These are phyloP conservation scores for Penicillium sp. DNA, from an alignment of 2,329 filamentous ascomycete species.

Conservation along the genomic window DNA sequence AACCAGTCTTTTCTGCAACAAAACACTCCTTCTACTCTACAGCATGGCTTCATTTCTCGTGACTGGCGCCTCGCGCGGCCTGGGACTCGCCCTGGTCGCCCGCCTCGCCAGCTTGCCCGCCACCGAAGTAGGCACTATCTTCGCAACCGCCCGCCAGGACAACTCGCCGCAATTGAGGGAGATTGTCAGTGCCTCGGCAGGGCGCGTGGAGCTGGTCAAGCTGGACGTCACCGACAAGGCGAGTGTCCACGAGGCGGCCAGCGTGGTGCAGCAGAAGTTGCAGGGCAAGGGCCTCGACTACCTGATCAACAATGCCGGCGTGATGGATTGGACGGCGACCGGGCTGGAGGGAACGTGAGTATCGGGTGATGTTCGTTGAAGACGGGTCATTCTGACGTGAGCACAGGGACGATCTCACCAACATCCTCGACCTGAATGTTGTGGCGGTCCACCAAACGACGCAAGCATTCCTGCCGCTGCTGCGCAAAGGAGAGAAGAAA, in stretches of 20 bases:
- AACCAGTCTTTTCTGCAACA: too few relatives aligned
- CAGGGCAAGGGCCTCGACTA: conserved; percentile 46
- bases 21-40: neutral
- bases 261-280: conserved; percentile 33
- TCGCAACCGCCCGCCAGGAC: conserved; percentile 43
- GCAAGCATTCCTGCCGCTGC: conserved; percentile 39
- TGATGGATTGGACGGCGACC: conserved; percentile 18
- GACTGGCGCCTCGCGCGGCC: conserved; percentile 38
- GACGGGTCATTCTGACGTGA: too few relatives aligned
- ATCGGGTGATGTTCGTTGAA: neutral
- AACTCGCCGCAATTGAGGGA: conserved; percentile 34
- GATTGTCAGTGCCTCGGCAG: conserved; percentile 34
- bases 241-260: conserved; percentile 37
- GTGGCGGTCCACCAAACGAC: conserved; percentile 42
- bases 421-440: conserved; percentile 45
- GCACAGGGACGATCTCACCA: conserved; percentile 36
- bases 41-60: conserved; percentile 40
- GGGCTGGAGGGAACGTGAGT: conserved; percentile 28
- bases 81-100: conserved; percentile 36
- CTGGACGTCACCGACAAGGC: conserved; percentile 39
- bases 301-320: conserved; percentile 48
- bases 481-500: conserved; percentile 42
- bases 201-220: conserved; percentile 37
- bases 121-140: conserved; percentile 39
- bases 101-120: conserved; percentile 32